Conservation (phyloP, 495 filamentous ascomycete genomes). For the Talaromyces liani region DNA sequence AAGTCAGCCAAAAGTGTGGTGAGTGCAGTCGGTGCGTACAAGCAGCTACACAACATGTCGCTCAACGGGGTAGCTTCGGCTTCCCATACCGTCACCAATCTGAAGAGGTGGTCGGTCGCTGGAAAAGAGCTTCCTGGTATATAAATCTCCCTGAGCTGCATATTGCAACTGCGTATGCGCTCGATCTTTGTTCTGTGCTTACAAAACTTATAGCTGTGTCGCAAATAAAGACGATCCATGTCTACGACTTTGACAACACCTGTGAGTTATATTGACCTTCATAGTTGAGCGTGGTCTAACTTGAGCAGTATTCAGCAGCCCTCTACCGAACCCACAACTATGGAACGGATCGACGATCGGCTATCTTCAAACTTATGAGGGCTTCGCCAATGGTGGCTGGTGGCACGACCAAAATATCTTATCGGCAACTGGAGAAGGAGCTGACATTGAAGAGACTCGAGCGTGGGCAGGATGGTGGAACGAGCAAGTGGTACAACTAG, state of each 20-base stretch:
- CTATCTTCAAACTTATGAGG: slow-evolving; percentile 63
- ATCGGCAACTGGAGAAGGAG: slow-evolving; percentile 75
- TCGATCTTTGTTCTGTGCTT: background rate
- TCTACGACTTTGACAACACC: slow-evolving; percentile 99
- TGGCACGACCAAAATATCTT: slow-evolving; percentile 92
- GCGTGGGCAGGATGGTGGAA: slow-evolving; percentile 98
- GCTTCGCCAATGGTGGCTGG: slow-evolving; percentile 85
- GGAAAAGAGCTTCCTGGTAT: slow-evolving; percentile 62
- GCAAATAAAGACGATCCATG: slow-evolving; percentile 71
- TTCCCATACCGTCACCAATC: slow-evolving; percentile 57
- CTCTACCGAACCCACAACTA: slow-evolving; percentile 79
- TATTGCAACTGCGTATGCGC: background rate
- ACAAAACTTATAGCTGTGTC: slow-evolving; percentile 40
- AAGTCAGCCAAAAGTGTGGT: slow-evolving; percentile 37
- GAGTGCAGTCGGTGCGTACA: slow-evolving; percentile 4
- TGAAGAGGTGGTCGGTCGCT: slow-evolving; percentile 74
- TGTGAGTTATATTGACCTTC: slow-evolving; percentile 38
- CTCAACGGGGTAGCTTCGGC: background rate
- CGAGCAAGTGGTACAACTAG: slow-evolving; percentile 80
- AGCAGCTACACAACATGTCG: slow-evolving; percentile 17
- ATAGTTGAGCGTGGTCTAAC: background rate
- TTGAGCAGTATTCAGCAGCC: slow-evolving; percentile 75
- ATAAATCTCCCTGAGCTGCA: background rate
- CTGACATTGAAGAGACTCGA: slow-evolving; percentile 71
- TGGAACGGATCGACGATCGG: slow-evolving; percentile 76